A percentile compares a stretch with the other conserved stretches of the same genome.
Evolutionary conservation across 164 flowering plant species (phyloP).

Genomic region (Kalanchoe fedtschenkoi): DNA sequence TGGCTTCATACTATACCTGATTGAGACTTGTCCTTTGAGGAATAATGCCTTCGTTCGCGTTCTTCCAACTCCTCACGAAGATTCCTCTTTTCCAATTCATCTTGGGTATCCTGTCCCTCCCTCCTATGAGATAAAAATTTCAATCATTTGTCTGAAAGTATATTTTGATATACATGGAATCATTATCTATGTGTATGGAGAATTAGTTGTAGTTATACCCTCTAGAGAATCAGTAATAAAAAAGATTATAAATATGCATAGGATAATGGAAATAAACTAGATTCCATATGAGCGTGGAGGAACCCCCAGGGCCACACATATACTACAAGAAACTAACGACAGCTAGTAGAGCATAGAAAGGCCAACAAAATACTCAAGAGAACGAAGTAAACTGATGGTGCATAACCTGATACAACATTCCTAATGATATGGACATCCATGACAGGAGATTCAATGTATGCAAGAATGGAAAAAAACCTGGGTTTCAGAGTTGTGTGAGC

Average conservation of each 20-base stretch:
- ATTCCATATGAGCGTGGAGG: neutral
- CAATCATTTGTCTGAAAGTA: neutral
- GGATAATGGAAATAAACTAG: neutral
- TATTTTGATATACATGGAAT: neutral
- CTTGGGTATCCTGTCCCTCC: slow-evolving; percentile 94
- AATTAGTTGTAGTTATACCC: too few species aligned
- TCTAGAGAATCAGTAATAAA: too few species aligned
- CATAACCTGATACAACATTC: neutral
- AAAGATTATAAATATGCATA: too few species aligned
- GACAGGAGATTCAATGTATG: neutral
- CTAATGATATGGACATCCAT: neutral
- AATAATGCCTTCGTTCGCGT: slow-evolving; percentile 82
- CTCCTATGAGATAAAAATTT: slow-evolving; percentile 33
- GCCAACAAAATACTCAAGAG: neutral
- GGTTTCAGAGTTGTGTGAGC: slow-evolving; percentile 79
- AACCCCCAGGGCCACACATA: too few species aligned
- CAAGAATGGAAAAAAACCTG: slow-evolving; percentile 30
- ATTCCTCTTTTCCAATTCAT: slow-evolving; percentile 79
- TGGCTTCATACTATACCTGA: slow-evolving; percentile 16
- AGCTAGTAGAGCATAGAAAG: neutral
- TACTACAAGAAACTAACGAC: neutral
- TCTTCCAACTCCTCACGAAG: slow-evolving; percentile 84
- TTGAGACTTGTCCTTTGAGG: slow-evolving; percentile 54
- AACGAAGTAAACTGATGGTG: neutral
- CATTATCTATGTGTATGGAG: too few species aligned